These are phyloP conservation scores for Paecilomyces niveus DNA, from an alignment of 2,329 filamentous ascomycete species.

Conservation along the genomic window DNA sequence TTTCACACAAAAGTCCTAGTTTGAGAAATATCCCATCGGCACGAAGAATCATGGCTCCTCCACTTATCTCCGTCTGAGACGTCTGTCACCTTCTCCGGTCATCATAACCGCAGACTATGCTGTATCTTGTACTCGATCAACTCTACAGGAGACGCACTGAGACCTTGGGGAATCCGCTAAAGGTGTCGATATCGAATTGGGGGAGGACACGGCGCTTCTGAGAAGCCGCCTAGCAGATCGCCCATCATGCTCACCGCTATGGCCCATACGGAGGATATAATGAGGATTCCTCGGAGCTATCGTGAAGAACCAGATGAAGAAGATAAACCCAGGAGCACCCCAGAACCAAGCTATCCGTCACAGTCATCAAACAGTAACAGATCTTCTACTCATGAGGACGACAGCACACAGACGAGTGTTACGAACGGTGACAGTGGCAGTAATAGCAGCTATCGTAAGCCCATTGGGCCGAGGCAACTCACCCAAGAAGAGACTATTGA, in stretches of 20 bases:
- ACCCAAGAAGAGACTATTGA: constrained; percentile 40
- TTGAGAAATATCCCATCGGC: neutral
- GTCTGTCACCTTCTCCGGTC: neutral
- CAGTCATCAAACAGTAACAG: constrained; percentile 20
- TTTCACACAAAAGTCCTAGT: neutral
- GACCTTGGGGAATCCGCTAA: neutral
- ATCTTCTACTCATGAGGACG: constrained; percentile 20
- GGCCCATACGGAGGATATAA: constrained; percentile 30
- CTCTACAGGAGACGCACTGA: neutral
- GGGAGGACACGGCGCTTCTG: neutral
- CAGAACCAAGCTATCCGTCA: constrained; percentile 20
- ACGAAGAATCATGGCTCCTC: neutral
- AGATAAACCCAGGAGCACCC: constrained; percentile 15
- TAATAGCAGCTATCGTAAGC: constrained; percentile 12
- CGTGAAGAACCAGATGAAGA: constrained; percentile 27
- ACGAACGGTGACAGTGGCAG: constrained; percentile 8
- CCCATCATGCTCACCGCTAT: constrained; percentile 26
- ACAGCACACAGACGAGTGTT: constrained; percentile 12
- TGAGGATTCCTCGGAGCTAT: constrained; percentile 24
- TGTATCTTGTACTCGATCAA: neutral
- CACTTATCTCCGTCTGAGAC: neutral
- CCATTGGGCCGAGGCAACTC: constrained; percentile 21
- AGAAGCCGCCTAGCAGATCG: constrained; percentile 1
- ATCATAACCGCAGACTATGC: neutral
- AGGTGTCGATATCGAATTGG: neutral